Conservation (phyloP, 2,329 filamentous ascomycete genomes). For the Alternaria sp. region DNA sequence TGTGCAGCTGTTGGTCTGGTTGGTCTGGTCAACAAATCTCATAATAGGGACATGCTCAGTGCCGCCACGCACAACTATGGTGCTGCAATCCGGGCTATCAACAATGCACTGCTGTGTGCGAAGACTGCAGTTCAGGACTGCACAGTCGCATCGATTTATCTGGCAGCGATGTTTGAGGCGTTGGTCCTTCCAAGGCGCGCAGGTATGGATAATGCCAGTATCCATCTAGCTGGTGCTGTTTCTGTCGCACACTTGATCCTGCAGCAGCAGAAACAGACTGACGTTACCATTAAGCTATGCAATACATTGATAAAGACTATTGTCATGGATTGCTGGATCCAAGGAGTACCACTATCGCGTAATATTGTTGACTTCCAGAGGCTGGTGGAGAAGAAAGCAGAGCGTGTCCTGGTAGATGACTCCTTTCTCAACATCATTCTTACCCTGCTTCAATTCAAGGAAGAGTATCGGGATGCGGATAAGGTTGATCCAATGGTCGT, state of each 20-base stretch:
- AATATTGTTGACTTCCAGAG: slow-evolving; percentile 26
- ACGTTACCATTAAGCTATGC: slow-evolving; percentile 24
- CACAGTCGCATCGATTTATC: slow-evolving; percentile 35
- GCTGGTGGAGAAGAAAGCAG: slow-evolving; percentile 15
- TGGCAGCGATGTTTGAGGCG: slow-evolving; percentile 41
- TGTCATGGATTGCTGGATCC: slow-evolving; percentile 40
- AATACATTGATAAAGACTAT: slow-evolving; percentile 31
- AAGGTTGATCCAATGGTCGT: slow-evolving; percentile 13
- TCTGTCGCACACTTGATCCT: slow-evolving; percentile 33
- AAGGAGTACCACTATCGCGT: slow-evolving; percentile 29
- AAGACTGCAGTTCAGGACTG: slow-evolving; percentile 26
- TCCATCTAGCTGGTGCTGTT: slow-evolving; percentile 41
- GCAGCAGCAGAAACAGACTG: slow-evolving; percentile 23
- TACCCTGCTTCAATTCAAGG: slow-evolving; percentile 27
- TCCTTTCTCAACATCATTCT: slow-evolving; percentile 31
- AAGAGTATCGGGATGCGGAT: slow-evolving; percentile 10
- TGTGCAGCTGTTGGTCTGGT: slow-evolving; percentile 39
- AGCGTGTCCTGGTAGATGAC: slow-evolving; percentile 21
- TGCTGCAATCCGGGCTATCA: slow-evolving; percentile 34
- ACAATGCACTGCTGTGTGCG: slow-evolving; percentile 26
- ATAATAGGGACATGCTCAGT: slow-evolving; percentile 24
- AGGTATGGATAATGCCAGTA: slow-evolving; percentile 35
- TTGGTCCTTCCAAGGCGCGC: slow-evolving; percentile 26
- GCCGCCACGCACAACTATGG: slow-evolving; percentile 33
- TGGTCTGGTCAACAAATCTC: slow-evolving; percentile 30